These are phyloP conservation scores for Quercus parvula DNA, from an alignment of 306 rosid genomes.

Conservation along the genomic window DNA sequence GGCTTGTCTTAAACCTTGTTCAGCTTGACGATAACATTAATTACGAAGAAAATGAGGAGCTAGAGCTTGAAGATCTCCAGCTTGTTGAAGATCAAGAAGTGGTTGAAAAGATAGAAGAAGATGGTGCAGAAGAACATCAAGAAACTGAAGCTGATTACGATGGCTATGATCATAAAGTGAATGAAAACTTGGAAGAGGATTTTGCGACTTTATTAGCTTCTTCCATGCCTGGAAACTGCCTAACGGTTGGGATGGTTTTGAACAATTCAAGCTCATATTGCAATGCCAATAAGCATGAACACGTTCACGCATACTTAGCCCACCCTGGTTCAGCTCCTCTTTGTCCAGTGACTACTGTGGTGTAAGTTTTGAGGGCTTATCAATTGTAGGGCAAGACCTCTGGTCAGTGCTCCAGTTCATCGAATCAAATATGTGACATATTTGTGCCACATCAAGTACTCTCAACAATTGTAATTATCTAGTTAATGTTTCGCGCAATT, in stretches of 20 bases:
- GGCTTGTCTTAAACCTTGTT: slow-evolving; percentile 39
- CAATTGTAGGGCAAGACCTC: too few species aligned
- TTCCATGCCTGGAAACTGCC: neutral
- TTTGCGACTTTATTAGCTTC: neutral
- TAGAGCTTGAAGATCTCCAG: neutral
- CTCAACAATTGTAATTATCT: too few species aligned
- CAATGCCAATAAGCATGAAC: slow-evolving; percentile 2
- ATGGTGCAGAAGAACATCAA: neutral
- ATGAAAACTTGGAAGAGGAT: slow-evolving; percentile 4
- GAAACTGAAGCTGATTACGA: neutral
- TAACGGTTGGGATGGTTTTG: neutral
- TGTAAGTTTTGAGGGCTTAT: neutral
- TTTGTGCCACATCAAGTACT: too few species aligned
- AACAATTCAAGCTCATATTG: slow-evolving; percentile 14
- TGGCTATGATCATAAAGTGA: neutral
- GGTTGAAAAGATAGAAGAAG: neutral
- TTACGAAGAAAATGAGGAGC: neutral
- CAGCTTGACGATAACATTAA: neutral
- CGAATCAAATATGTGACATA: too few species aligned
- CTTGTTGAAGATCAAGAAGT: neutral
- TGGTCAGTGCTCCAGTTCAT: too few species aligned
- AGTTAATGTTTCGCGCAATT: too few species aligned
- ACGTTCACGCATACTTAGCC: slow-evolving; percentile 6
- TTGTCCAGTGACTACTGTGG: slow-evolving; percentile 32
- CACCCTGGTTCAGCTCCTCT: slow-evolving; percentile 36